Evolutionary conservation across 345 rosid species (phyloP).

Genomic region (Psidium friedrichsthalianum): DNA sequence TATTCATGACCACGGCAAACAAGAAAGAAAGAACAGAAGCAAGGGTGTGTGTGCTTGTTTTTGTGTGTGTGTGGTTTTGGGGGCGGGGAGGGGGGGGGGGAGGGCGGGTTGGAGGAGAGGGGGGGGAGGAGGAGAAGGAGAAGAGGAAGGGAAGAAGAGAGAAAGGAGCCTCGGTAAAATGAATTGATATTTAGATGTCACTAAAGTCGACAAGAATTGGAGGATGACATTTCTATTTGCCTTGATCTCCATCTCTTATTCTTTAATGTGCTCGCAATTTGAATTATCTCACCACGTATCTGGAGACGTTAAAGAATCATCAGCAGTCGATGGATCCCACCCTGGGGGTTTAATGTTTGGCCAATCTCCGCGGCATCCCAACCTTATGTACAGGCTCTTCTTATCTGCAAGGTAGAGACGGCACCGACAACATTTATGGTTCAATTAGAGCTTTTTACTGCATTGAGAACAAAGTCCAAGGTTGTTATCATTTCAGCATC

Average conservation of each 20-base stretch:
- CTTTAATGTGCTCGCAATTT: not conserved
- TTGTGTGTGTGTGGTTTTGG: no score
- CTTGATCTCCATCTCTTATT: not conserved
- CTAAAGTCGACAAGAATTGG: not conserved
- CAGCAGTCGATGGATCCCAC: conserved; percentile 49
- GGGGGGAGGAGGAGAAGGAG: no score
- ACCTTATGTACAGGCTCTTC: conserved; percentile 77
- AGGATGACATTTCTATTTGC: not conserved
- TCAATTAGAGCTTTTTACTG: no score
- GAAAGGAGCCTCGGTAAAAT: not conserved
- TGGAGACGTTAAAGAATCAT: not conserved
- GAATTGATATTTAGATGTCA: not conserved
- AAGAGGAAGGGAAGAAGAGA: not conserved
- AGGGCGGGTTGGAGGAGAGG: no score
- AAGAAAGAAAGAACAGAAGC: not conserved
- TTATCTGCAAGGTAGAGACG: conserved; percentile 30
- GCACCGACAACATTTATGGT: not conserved
- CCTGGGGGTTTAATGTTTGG: conserved; percentile 79
- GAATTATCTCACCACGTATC: not conserved
- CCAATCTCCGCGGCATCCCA: conserved; percentile 89
- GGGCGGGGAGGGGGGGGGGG: no score
- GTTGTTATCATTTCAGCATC: not conserved
- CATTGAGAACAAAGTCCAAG: not conserved
- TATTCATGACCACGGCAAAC: not conserved
- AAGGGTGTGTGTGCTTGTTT: not conserved